Evolutionary conservation across 2,329 filamentous ascomycete genomes (phyloP), one percentile per base, ranked within the genome.

Genomic region (Plectosphaerella plurivora): DNA sequence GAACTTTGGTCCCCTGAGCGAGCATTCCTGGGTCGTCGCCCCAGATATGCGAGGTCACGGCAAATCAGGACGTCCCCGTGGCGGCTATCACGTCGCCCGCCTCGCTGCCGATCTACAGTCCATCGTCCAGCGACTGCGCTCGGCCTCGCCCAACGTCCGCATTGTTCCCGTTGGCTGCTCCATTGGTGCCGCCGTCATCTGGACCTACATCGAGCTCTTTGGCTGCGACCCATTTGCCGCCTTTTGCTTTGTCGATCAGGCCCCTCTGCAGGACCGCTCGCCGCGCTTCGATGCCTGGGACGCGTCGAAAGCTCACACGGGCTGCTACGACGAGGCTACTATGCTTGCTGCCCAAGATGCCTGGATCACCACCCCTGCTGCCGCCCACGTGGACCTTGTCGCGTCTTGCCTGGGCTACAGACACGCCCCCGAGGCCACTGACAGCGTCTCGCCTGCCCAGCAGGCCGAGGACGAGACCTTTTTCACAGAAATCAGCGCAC

Each of bases 31-130:
- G 69, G 65, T 70, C 50, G 61, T 73, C 3, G 67, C 69, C 7
- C 67, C 66, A 6, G 70, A 73, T 55, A 63, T 72, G 62, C 65
- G 70, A 45, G 70, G 70, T 9, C 70, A 73, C 57, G 70, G 70
- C 45, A 53, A 52, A 10, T 70, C 67, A 3, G 65, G 61, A 8
- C 63, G 58, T 8, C 51, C 60, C 25, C 49, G 51, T 4, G 69
- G 69, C 22, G 68, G 70, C 2, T 72, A 70, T 56, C 70, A 73
- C 57, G 68, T 73, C 36, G 68, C 70, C 39, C 67, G 70, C 5
- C 64, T 73, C 2, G 70, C 70, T n/a, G 59, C 63, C 16, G 70
- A 73, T 52, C 58, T 73, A 18, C 59, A 58, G 14, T 58, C 64
- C 35, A 56, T 73, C 1, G 49, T 73, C 39, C 37, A 48, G 2